A percentile compares a stretch with the other conserved stretches of the same genome.
These are phyloP conservation scores for Brassica incana DNA, from an alignment of 345 rosid genomes.

Conservation along the genomic window DNA sequence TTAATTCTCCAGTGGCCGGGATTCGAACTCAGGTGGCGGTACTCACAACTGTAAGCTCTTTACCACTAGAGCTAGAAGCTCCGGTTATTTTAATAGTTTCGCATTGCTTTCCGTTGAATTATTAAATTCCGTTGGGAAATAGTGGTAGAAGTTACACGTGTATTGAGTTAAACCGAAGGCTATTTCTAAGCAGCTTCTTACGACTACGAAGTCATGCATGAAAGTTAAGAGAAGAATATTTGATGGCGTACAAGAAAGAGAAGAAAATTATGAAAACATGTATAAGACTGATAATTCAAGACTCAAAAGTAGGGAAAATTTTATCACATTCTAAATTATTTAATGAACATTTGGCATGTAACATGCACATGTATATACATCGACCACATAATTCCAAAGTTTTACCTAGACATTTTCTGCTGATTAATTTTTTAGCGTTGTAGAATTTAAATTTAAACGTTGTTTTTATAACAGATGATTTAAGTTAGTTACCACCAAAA, in stretches of 20 bases:
- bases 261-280: constrained; percentile 3
- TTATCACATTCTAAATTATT: background rate
- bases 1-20: no score
- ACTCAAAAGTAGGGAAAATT: background rate
- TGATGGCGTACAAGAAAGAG: background rate
- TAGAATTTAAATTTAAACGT: background rate
- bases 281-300: constrained; percentile 6
- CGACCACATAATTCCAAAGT: constrained; percentile 1
- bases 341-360: background rate
- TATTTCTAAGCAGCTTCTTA: constrained; percentile 38
- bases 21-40: no score
- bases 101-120: constrained; percentile 4
- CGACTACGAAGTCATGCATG: constrained; percentile 18
- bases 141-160: constrained; percentile 13
- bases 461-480: background rate
- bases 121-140: background rate
- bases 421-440: background rate
- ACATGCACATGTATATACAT: background rate
- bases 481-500: background rate
- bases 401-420: background rate
- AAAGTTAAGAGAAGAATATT: background rate
- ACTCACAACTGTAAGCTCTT: no score
- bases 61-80: no score
- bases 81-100: background rate
- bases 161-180: background rate